Evolutionary conservation across 169 alveolate species (phyloP), one percentile per base, ranked within the genome.

Genomic region (Babesia sp.): DNA sequence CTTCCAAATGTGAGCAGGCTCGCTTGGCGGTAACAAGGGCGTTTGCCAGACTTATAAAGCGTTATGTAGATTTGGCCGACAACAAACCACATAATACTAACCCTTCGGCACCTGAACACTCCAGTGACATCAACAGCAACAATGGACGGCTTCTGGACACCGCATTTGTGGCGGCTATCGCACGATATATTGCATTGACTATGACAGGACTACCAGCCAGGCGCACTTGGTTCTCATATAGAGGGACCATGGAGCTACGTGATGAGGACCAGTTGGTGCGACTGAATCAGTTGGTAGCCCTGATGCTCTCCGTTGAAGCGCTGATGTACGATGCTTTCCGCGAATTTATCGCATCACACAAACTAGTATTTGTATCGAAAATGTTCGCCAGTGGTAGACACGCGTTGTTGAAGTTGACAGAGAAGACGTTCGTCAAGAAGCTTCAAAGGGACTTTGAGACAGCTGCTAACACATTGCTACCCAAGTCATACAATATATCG

Each of bases 181-280:
- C 22, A 12, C 3, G 41, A 11, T 79, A 69, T 31, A n/a, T 79
- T 8, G 71, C 41, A 26, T 46, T 71, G 69, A 79, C 87, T 5
- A 53, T 48, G 28, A 37, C 41, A 0, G 63, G 46, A 8, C 14
- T 60, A 7, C 64, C 20, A 0, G 63, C 33, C 14, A 60, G 58
- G 3, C 8, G 39, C n/a, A 61, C 50, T 3, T 33, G 60, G 73
- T 68, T 77, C 56, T 41, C 28, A 34, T 44, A 1, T 29, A 28
- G 45, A 24, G 28, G 14, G 7, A n/a, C 68, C 41, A n/a, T 12
- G 20, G 51, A 1, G 28, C 58, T 37, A 12, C 46, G 33, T 9
- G 66, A 55, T 3, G 56, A 41, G 22, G 64, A 72, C 16, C 41
- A 60, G 33, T 12, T 6, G 5, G 54, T 34, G 28, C 22, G 83